phyloP scores from a whole-genome alignment of 2,329 filamentous ascomycete species.

The Neonectria neomacrospora region DNA sequence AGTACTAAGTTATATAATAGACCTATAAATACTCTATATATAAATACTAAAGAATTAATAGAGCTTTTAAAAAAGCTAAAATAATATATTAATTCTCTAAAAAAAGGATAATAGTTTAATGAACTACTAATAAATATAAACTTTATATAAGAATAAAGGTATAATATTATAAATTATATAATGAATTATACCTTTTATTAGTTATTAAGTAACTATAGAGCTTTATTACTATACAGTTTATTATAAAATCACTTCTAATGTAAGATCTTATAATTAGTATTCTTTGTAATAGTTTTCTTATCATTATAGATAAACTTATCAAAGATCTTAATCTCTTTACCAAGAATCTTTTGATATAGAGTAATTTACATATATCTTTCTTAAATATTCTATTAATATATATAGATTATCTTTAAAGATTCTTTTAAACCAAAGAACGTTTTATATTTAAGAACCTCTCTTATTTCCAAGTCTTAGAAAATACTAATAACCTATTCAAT shows the following conservation, averaged over 20 bases:
- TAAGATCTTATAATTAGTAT: slow-evolving; percentile 15
- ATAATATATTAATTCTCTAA: slow-evolving; percentile 12
- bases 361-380: slow-evolving; percentile 17
- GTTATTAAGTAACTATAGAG: slow-evolving; percentile 19
- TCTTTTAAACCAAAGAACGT: slow-evolving; percentile 17
- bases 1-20: slow-evolving; percentile 18
- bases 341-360: slow-evolving; percentile 14
- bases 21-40: slow-evolving; percentile 18
- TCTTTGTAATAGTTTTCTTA: slow-evolving; percentile 26
- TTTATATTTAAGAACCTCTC: too few species aligned
- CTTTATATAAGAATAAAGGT: slow-evolving; percentile 9
- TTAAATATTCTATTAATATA: slow-evolving; percentile 19
- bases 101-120: slow-evolving; percentile 11
- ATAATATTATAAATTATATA: slow-evolving; percentile 22
- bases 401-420: slow-evolving; percentile 15
- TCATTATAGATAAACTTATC: slow-evolving; percentile 20
- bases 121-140: slow-evolving; percentile 19
- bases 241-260: slow-evolving; percentile 22
- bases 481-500: slow-evolving; percentile 15
- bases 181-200: slow-evolving; percentile 20
- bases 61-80: slow-evolving; percentile 19
- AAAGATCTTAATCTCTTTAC: slow-evolving; percentile 11
- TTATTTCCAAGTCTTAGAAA: slow-evolving; percentile 16
- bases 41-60: slow-evolving; percentile 25
- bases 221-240: slow-evolving; percentile 28